Base-by-base conservation (phyloP, 371 early-diverging fungal genomes). In the Mortierella sp. region DNA sequence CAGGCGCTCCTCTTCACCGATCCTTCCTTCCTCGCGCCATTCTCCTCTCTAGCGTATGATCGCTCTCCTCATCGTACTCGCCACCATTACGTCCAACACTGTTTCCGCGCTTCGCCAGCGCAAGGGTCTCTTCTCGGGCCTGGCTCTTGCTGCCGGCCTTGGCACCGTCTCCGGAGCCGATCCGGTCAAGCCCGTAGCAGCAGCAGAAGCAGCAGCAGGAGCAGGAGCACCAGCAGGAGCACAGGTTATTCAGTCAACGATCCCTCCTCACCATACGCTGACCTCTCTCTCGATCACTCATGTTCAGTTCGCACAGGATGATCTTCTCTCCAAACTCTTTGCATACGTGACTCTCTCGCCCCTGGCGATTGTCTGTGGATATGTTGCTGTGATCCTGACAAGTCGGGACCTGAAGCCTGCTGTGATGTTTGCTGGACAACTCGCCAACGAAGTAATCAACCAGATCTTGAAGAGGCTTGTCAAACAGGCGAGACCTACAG, bases 341-440 rank as follows among this genome's bases (percentile, higher is more conserved):
- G 96, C 94, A 2, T 88, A 90, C 55, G 84, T 91, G n/a, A 92
- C 95, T 2, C 82, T 95, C 14, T 75, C 88, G 7, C 97, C 97
- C 1, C 80, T 96, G 57, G 89, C 90, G 48, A 85, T 97, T 50
- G 65, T 97, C 14, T 93, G 95, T 4, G 87, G 91, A 37, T 95
- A 96, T 82, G 87, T 83, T 2, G 93, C 94, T 1, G 87, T 93
- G 18, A 82, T 94, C 53, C 74, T 92, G 1, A 84, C 91, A n/a
- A 81, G 94, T 19, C 89, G 97, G 18, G 95, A 96, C 70, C 45
- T 93, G 3, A 86, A 90, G n/a, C 89, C 89, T 2, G 80, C 89
- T 11, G 57, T 92, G 6, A 90, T 96, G 87, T 77, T 96, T 16
- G 51, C 77, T 0, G 98, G 98, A 0, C 97, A 97, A 81, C 80